Evolutionary conservation across 495 filamentous ascomycete species (phyloP), one percentile per base, ranked within the genome.

Genomic region (Cairneyella variabilis): DNA sequence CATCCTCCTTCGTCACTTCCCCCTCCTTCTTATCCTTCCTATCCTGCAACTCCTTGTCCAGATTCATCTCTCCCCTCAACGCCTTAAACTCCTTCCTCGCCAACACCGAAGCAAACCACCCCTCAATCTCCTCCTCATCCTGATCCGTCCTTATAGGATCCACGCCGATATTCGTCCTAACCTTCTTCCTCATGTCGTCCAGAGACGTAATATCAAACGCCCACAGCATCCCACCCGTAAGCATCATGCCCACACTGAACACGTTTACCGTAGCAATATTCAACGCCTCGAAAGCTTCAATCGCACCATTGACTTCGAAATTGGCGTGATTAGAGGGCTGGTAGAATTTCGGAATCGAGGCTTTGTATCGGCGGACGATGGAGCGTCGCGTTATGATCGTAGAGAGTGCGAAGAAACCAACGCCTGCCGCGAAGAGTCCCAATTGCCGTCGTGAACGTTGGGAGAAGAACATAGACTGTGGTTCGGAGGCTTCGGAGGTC

Each of bases 211-310:
- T 76, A 66, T 93, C 83, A 38, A 91, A 75, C 0, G 79, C 82
- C 76, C 80, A 93, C 23, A 85, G 62, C 25, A 78, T 55, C 0
- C 82, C 89, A 4, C 91, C 91, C 7, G 71, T 71, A 12, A 69
- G 62, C 79, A 89, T 82, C 67, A 93, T 83, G 10, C 72, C 76
- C 36, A 89, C 78, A 51, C 81, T 84, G 21, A 84, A 21, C 3
- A 89, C 84, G 59, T 93, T 92, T 51, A 95, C 71, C 0, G 90
- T 93, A 0, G 91, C 90, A n/a, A 95, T 66, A 45, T 81, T 84
- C 10, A 96, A 71, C 4, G 91, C 91, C 65, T 92, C 83, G 38
- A 89, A 64, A 0, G 90, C 90, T 71, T 41, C 85, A 79, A 60
- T 70, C 21, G 52, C 53, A 14, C 54, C 58, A 43, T 63, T 71